These are phyloP conservation scores for Sanghuangporus weigelae DNA, from an alignment of 1,284 basidiomycete genomes.

Conservation along the genomic window DNA sequence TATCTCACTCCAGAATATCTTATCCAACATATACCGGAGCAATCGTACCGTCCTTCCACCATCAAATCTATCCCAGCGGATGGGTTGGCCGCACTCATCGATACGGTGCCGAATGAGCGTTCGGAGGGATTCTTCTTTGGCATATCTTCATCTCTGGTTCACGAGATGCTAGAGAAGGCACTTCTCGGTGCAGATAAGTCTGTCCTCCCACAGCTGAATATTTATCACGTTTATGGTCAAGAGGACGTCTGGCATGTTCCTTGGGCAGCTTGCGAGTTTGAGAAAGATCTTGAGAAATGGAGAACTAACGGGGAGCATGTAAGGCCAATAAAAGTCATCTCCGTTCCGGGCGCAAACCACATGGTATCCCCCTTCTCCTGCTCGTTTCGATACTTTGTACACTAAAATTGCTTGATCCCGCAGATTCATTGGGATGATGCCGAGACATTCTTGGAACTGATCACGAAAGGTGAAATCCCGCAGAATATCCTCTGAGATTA, in stretches of 20 bases:
- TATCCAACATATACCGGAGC: neutral
- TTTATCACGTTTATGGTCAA: constrained; percentile 5
- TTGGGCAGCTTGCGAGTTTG: constrained; percentile 21
- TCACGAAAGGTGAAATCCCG: neutral
- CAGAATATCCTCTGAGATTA: too few relatives aligned
- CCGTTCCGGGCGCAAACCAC: constrained; percentile 24
- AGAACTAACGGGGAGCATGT: constrained; percentile 8
- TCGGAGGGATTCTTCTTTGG: constrained; percentile 8
- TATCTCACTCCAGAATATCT: neutral
- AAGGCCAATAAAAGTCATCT: constrained; percentile 19
- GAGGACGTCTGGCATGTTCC: constrained; percentile 17
- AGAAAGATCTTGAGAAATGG: constrained; percentile 16
- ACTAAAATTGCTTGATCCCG: neutral
- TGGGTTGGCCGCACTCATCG: neutral
- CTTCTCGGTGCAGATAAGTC: neutral
- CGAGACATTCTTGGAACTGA: neutral
- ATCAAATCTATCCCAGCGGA: constrained; percentile 2
- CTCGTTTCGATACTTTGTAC: neutral
- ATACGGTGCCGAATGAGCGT: constrained; percentile 6
- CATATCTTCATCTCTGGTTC: neutral
- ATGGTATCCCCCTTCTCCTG: constrained; percentile 18
- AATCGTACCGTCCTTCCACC: neutral
- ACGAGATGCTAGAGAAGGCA: neutral
- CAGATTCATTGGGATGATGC: constrained; percentile 14
- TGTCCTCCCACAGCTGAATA: neutral